Evolutionary conservation across 495 filamentous ascomycete species (phyloP).

Genomic region (Penicillium psychrofluorescens): DNA sequence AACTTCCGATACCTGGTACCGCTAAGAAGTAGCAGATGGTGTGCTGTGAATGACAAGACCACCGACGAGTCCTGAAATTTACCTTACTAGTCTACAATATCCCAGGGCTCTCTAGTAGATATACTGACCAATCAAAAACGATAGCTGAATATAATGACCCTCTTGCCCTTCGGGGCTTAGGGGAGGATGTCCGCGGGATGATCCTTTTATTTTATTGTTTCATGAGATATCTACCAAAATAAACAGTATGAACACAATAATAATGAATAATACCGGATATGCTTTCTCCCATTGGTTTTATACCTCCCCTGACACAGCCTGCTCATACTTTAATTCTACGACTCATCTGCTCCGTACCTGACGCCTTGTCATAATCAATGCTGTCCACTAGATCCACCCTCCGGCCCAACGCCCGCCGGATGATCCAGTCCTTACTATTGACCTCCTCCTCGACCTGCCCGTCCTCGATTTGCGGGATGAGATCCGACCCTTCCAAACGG

Average conservation of each 20-base stretch:
- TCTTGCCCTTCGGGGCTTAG: neutral
- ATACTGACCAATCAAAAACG: too few species aligned
- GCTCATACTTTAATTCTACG: slow-evolving; percentile 19
- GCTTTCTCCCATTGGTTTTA: neutral
- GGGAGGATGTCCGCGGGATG: too few species aligned
- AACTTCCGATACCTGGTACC: too few species aligned
- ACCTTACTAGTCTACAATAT: too few species aligned
- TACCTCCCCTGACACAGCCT: neutral
- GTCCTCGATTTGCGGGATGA: slow-evolving; percentile 23
- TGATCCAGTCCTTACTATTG: slow-evolving; percentile 44
- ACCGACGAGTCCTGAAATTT: too few species aligned
- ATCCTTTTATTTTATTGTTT: too few species aligned
- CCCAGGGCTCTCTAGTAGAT: too few species aligned
- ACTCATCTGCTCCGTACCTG: slow-evolving; percentile 35
- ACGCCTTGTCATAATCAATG: slow-evolving; percentile 30
- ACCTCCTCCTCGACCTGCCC: slow-evolving; percentile 32
- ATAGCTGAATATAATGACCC: neutral
- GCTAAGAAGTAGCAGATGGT: too few species aligned
- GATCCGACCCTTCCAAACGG: slow-evolving; percentile 28
- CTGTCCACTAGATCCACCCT: slow-evolving; percentile 21
- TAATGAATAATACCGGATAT: too few species aligned
- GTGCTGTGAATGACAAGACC: too few species aligned
- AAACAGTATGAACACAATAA: too few species aligned
- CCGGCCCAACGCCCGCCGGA: slow-evolving; percentile 32
- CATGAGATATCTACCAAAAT: too few species aligned